Evolutionary conservation across 2,329 filamentous ascomycete genomes (phyloP), one percentile per base, ranked within the genome.

Genomic region (Botryotinia calthae): DNA sequence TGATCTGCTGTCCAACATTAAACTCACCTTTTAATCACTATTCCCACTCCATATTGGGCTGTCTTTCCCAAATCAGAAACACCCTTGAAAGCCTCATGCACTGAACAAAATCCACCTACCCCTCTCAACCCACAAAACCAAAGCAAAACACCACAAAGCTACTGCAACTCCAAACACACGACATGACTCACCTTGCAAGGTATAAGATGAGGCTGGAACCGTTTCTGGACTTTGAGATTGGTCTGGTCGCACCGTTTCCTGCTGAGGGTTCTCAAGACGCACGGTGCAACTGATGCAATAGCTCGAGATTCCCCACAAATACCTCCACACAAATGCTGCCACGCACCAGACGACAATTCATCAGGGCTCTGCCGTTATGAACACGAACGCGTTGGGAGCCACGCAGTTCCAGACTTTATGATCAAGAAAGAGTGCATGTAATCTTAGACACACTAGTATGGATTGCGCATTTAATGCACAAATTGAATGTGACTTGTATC

Each of bases 261-360:
- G 48, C 48, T 54, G n/a, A 54, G 25, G 48, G 5, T 54, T 54
- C 25, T 9, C 10, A 46, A 46, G 42, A 46, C 42, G 31, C 37
- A 37, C 37, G 37, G 37, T 64, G n/a, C 6, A 12, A 46, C 42
- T 46, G 34, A 46, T 46, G n/a, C n/a, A 64, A 22, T 14, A 64
- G 42, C 62, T 46, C 42, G 5, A 44, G 18, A 64, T 18, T 64
- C n/a, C 20, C 62, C 18, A 46, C 42, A 46, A 46, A n/a, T 22
- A 62, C 59, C 34, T 62, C 59, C 34, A 62, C 59, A 62, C 59
- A 42, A 42, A 40, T 62, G 22, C 25, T 62, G 59, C 59, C 59
- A 42, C 59, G 59, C 37, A 37, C 25, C 37, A 40, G 59, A 40
- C 34, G 37, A 42, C 59, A 37, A n/a, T n/a, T 25, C 59, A 62